Conservation (phyloP, 805 yeast genomes). For the Lipomyces starkeyi region DNA sequence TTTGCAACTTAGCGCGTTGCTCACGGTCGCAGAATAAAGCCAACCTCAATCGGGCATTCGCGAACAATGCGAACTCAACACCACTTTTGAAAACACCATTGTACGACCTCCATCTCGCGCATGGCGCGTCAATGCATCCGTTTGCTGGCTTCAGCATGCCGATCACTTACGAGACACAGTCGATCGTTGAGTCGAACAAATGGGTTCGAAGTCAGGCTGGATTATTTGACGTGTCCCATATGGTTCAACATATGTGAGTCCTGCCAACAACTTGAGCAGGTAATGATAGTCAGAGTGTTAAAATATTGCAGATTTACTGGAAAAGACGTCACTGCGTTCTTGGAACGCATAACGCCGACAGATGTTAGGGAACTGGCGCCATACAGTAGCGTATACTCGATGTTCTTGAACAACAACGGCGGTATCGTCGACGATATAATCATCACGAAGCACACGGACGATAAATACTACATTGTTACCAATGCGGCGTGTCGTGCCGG, state of each 20-base stretch:
- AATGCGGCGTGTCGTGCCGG: slow-evolving; percentile 94
- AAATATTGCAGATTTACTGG: slow-evolving; percentile 61
- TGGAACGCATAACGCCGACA: slow-evolving; percentile 87
- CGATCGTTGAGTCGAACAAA: slow-evolving; percentile 89
- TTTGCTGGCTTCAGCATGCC: slow-evolving; percentile 99
- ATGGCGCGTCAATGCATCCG: slow-evolving; percentile 91
- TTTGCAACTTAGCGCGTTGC: not conserved
- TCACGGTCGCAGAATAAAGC: not conserved
- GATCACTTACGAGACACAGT: slow-evolving; percentile 73
- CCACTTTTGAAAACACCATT: slow-evolving; percentile 69
- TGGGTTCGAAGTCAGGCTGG: slow-evolving; percentile 94
- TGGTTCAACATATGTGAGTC: slow-evolving; percentile 75
- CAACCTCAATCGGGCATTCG: not conserved
- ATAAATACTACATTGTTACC: slow-evolving; percentile 83
- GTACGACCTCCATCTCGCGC: slow-evolving; percentile 73
- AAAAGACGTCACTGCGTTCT: slow-evolving; percentile 64
- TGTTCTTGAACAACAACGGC: slow-evolving; percentile 69
- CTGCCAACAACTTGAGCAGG: not conserved
- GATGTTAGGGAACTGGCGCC: slow-evolving; percentile 66
- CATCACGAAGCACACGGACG: slow-evolving; percentile 77
- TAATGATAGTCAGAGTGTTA: not conserved
- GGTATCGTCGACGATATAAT: slow-evolving; percentile 93
- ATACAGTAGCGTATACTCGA: slow-evolving; percentile 75
- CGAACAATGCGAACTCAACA: not conserved
- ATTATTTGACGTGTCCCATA: slow-evolving; percentile 94